Percentiles rank a stretch among this genome's conserved stretches.
These are phyloP conservation scores for Vitis rotundifolia DNA, from an alignment of 164 flowering plant genomes.

Conservation along the genomic window DNA sequence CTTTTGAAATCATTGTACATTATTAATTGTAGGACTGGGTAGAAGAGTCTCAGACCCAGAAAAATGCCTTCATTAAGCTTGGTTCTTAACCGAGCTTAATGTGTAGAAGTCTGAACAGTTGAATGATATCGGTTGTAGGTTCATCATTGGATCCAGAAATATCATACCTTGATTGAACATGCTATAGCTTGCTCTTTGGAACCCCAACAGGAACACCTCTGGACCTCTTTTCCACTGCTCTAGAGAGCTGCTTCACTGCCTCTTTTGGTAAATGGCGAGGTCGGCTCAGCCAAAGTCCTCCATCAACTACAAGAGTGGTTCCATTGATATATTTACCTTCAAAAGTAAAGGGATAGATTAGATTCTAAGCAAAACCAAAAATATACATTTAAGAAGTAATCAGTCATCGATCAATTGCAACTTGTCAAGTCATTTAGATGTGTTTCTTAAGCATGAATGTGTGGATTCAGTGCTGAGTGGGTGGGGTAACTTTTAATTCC, in stretches of 20 bases:
- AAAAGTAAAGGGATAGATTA: neutral
- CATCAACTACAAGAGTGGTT: slow-evolving; percentile 54
- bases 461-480: no score
- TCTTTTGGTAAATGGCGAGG: slow-evolving; percentile 65
- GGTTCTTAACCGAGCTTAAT: no score
- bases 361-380: neutral
- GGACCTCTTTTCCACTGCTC: slow-evolving; percentile 57
- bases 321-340: slow-evolving; percentile 70
- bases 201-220: slow-evolving; percentile 51
- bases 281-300: slow-evolving; percentile 71
- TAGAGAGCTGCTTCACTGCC: slow-evolving; percentile 53
- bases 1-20: neutral
- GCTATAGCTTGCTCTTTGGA: slow-evolving; percentile 60
- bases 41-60: no score
- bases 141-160: neutral
- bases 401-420: no score
- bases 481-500: no score
- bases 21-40: neutral
- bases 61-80: no score
- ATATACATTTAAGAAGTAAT: neutral
- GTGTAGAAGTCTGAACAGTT: no score
- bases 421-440: no score
- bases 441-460: no score
- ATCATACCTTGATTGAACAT: neutral
- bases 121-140: no score